Percentiles rank a stretch among this genome's conserved stretches.
phyloP scores from a whole-genome alignment of 2,329 filamentous ascomycete species.

The Ceratocystis colombiana region DNA sequence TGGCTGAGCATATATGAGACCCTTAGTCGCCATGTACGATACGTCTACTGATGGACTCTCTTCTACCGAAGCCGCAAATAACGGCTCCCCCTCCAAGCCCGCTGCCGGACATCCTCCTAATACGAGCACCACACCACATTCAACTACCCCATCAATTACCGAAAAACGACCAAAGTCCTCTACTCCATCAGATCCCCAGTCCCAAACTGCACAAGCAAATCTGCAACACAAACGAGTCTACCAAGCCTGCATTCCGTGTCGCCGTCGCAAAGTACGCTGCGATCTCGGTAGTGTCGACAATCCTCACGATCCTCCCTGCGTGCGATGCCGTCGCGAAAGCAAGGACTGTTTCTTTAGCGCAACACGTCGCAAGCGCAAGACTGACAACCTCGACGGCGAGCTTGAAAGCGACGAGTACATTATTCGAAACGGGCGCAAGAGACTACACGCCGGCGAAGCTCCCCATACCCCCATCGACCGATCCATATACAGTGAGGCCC shows the following conservation, averaged over 20 bases:
- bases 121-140: neutral
- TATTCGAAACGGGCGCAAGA: slow-evolving; percentile 62
- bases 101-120: neutral
- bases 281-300: slow-evolving; percentile 73
- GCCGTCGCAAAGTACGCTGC: slow-evolving; percentile 52
- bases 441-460: slow-evolving; percentile 36
- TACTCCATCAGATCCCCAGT: slow-evolving; percentile 17
- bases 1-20: neutral
- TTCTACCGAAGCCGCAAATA: slow-evolving; percentile 24
- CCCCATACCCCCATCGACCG: slow-evolving; percentile 35
- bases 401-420: slow-evolving; percentile 55
- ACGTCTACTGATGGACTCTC: neutral
- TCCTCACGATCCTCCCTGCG: slow-evolving; percentile 85
- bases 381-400: slow-evolving; percentile 45
- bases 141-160: neutral
- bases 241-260: slow-evolving; percentile 53
- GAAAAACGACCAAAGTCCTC: neutral
- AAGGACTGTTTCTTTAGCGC: slow-evolving; percentile 97
- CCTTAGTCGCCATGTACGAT: slow-evolving; percentile 16
- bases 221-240: slow-evolving; percentile 52
- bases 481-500: slow-evolving; percentile 43
- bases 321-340: slow-evolving; percentile 84
- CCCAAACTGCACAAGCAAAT: neutral
- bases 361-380: slow-evolving; percentile 83
- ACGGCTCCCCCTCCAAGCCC: slow-evolving; percentile 8